Evolutionary conservation across 768 basidiomycete species (phyloP).

Genomic region (Lactarius psammicola): DNA sequence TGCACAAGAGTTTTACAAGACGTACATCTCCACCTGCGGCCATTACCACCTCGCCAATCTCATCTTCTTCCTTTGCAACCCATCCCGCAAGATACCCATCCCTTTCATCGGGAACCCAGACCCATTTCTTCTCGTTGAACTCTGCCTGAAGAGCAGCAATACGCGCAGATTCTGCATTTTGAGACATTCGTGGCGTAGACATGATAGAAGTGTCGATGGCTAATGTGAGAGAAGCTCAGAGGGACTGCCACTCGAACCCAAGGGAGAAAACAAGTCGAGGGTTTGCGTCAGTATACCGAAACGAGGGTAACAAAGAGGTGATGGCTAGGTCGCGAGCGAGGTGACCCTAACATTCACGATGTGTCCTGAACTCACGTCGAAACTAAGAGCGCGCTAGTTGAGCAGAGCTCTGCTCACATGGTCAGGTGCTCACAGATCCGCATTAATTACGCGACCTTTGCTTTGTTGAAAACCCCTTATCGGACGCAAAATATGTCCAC

Average conservation of each 20-base stretch:
- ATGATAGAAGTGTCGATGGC: slow-evolving; percentile 27
- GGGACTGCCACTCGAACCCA: background rate
- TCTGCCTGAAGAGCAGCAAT: slow-evolving; percentile 91
- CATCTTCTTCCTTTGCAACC: slow-evolving; percentile 85
- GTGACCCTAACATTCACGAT: slow-evolving; percentile 17
- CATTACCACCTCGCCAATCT: slow-evolving; percentile 80
- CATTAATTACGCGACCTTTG: background rate
- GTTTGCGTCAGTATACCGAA: slow-evolving; percentile 8
- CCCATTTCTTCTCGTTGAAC: slow-evolving; percentile 98
- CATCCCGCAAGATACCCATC: slow-evolving; percentile 95
- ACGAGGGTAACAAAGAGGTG: background rate
- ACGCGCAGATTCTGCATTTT: slow-evolving; percentile 65
- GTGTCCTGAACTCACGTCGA: background rate
- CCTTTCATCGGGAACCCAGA: slow-evolving; percentile 92
- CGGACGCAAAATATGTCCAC: background rate
- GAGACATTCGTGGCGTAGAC: slow-evolving; percentile 40
- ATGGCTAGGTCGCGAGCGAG: background rate
- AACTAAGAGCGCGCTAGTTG: slow-evolving; percentile 7
- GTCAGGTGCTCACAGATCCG: background rate
- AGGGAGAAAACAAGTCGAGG: slow-evolving; percentile 2
- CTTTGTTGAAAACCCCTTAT: background rate
- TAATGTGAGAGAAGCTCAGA: slow-evolving; percentile 3
- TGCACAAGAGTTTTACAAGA: slow-evolving; percentile 11
- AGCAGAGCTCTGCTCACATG: slow-evolving; percentile 14
- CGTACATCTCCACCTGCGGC: slow-evolving; percentile 79